A percentile compares a stretch with the other conserved stretches of the same genome.
These are phyloP conservation scores for Hyaloscypha finlandica DNA, from an alignment of 495 filamentous ascomycete genomes.

Conservation along the genomic window DNA sequence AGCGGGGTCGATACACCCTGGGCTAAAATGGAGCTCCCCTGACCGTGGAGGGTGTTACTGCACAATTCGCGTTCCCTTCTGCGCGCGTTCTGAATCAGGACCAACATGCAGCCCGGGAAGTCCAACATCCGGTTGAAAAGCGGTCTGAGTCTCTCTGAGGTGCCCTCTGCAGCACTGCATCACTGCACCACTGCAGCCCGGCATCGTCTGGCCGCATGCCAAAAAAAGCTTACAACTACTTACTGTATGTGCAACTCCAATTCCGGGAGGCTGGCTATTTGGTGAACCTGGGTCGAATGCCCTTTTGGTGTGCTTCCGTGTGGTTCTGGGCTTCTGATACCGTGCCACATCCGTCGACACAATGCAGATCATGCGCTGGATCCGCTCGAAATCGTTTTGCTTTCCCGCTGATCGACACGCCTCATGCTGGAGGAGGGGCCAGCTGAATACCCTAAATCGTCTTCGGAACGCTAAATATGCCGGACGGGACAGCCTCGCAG, in stretches of 20 bases:
- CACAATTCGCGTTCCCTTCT: too few species aligned
- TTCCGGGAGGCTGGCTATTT: not conserved
- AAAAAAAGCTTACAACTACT: not conserved
- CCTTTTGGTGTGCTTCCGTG: not conserved
- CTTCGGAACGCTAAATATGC: conserved; percentile 2
- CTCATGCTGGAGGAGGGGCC: conserved; percentile 2
- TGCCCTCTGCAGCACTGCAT: not conserved
- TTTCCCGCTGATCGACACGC: conserved; percentile 17
- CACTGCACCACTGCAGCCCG: not conserved
- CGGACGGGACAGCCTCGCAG: not conserved
- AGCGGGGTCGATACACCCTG: not conserved
- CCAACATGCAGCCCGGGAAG: not conserved
- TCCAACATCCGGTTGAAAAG: not conserved
- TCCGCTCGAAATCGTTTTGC: not conserved
- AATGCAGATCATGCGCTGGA: not conserved
- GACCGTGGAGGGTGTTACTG: too few species aligned
- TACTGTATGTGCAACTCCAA: not conserved
- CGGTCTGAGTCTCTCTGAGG: not conserved
- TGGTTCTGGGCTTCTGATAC: conserved; percentile 7
- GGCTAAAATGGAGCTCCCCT: not conserved
- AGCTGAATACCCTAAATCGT: conserved; percentile 5
- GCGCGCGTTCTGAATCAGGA: not conserved
- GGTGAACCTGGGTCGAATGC: not conserved
- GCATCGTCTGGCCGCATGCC: not conserved
- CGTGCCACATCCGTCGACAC: not conserved